A percentile compares a stretch with the other conserved stretches of the same genome.
Conservation (phyloP, 139 green algal species). For the Volvox africanus region DNA sequence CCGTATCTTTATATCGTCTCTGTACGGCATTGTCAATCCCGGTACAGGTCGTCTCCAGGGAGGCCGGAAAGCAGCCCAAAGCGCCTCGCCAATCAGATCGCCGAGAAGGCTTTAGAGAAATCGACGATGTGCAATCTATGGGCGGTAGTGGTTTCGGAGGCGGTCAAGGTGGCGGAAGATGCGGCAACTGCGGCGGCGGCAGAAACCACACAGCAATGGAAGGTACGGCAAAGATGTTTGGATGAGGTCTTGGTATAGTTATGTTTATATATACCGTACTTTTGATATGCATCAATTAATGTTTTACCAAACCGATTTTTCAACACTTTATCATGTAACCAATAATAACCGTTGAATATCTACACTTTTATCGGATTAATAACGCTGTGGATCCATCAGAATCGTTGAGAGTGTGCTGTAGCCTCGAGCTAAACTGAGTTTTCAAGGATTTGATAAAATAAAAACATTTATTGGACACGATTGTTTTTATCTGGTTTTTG, state of each 20-base stretch:
- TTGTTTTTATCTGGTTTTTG: no score
- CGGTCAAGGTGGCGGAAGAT: neutral
- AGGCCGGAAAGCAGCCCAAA: neutral
- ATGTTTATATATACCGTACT: no score
- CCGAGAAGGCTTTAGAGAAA: neutral
- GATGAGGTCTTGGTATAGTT: no score
- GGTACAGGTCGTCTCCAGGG: no score
- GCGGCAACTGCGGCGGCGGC: neutral
- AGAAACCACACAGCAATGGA: neutral
- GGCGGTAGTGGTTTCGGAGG: neutral
- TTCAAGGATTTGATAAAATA: no score
- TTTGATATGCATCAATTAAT: neutral
- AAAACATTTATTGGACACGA: no score
- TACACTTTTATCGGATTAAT: neutral
- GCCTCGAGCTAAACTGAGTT: no score
- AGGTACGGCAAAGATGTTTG: neutral
- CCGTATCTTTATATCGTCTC: no score
- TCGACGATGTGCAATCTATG: neutral
- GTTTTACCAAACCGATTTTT: no score
- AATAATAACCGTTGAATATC: neutral
- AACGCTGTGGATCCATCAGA: neutral
- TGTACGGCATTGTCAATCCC: neutral
- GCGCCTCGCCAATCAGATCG: neutral
- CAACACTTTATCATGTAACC: no score
- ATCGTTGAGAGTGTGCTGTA: neutral